These are phyloP conservation scores for Diaporthe aspalathi DNA, from an alignment of 2,329 filamentous ascomycete genomes.

Conservation along the genomic window DNA sequence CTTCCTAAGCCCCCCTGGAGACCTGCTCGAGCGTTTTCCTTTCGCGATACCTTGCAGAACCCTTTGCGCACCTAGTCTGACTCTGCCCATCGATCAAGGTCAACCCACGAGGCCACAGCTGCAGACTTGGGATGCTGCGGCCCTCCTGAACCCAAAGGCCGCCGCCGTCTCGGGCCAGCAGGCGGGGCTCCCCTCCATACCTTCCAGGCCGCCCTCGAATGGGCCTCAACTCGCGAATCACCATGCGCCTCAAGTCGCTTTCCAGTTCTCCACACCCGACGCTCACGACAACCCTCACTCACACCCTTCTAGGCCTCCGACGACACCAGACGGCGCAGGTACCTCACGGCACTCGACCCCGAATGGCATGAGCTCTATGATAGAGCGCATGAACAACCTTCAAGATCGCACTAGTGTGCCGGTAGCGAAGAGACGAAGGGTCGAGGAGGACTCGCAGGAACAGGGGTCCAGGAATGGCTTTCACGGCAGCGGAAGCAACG, in stretches of 20 bases:
- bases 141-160: constrained; percentile 55
- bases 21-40: not conserved
- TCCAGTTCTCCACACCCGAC: constrained; percentile 49
- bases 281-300: constrained; percentile 40
- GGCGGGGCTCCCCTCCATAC: constrained; percentile 40
- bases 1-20: not conserved
- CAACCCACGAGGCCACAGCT: constrained; percentile 44
- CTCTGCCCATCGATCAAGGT: constrained; percentile 44
- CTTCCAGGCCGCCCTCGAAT: constrained; percentile 42
- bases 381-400: constrained; percentile 82
- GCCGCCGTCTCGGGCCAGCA: constrained; percentile 44
- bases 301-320: constrained; percentile 14
- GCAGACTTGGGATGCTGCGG: constrained; percentile 55
- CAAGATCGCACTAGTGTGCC: constrained; percentile 70
- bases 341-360: constrained; percentile 29
- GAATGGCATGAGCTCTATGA: constrained; percentile 68
- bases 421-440: constrained; percentile 75
- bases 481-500: constrained; percentile 58
- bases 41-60: constrained; percentile 32
- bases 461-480: constrained; percentile 53
- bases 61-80: constrained; percentile 40
- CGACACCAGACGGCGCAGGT: constrained; percentile 7
- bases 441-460: constrained; percentile 56
- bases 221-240: constrained; percentile 43
- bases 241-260: constrained; percentile 49